Base-by-base conservation (phyloP, 2,329 filamentous ascomycete genomes). In the Nemania sp. region DNA sequence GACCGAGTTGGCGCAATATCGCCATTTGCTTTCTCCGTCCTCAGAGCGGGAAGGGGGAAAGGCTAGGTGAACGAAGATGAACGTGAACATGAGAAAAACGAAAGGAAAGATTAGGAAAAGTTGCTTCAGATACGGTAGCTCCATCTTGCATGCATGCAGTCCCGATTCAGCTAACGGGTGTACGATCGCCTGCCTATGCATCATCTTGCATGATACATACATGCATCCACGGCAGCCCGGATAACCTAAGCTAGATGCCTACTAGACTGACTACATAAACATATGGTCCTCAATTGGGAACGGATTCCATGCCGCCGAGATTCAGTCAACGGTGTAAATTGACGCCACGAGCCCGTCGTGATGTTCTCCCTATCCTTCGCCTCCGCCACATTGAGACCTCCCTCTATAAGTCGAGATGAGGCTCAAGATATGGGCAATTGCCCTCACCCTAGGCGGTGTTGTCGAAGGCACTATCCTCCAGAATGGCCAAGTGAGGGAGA, bases 401-500 rank as follows among this genome's bases (percentile, higher is more conserved):
- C 9, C 15, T 28, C 20, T 3, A 33, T 22, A n/a, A 36, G 37
- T 33, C 20, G 14, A 59, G 30, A 66, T 65, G 64, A 48, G 44
- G 6, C 12, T 57, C 2, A 37, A 30, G 15, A 57, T 36, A 7
- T 43, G 56, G 37, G 47, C 40, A 31, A 34, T 49, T 4, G 44
- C 60, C 24, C 42, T 64, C 9, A 49, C 49, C 31, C 52, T 68
- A 17, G 45, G 53, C 23, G 36, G 39, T 36, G 8, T 62, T 15
- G 60, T 49, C 24, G 22, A 52, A 39, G 61, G 64, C 5, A 72
- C 69, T 2, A 74, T 75, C 50, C 66, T 75, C 5, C 70, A 75
- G 40, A 75, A 76, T 49, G 72, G 72, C 23, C 75, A 77, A 60
- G 67, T 72, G 8, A 70, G 73, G 20, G 62, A 65, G 22, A 75